Conservation (phyloP, 1,139 yeast species). For the Kluyveromyces marxianus region DNA sequence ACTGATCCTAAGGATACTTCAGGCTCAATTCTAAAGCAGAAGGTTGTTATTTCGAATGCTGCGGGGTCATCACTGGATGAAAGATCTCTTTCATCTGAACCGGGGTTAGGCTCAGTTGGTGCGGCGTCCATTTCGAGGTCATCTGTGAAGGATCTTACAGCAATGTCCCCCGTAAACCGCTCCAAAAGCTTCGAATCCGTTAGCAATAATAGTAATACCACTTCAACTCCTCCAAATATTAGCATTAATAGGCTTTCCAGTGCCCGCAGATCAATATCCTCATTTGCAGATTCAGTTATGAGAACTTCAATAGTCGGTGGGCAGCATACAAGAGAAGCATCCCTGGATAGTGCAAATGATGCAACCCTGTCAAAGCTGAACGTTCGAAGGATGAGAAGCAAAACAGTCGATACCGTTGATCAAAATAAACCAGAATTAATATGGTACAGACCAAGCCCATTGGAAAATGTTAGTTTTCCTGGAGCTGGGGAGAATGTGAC, state of each 20-base stretch:
- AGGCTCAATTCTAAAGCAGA: background rate
- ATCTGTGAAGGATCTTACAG: background rate
- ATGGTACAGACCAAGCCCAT: conserved; percentile 1
- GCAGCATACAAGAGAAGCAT: background rate
- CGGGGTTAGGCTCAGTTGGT: background rate
- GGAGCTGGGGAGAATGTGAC: background rate
- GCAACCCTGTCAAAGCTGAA: background rate
- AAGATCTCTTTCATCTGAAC: background rate
- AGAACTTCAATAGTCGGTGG: background rate
- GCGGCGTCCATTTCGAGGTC: background rate
- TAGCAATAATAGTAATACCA: background rate
- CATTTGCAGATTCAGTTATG: background rate
- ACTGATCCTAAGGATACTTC: background rate
- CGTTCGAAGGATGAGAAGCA: conserved; percentile 20
- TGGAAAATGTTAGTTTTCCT: background rate
- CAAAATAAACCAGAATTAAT: background rate
- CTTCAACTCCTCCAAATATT: no score
- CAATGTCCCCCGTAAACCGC: background rate
- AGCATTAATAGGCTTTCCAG: no score
- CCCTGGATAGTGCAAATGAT: background rate
- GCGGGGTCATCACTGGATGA: background rate
- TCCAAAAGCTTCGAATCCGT: background rate
- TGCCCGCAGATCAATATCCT: background rate
- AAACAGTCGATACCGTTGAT: conserved; percentile 26
- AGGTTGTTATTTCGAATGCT: background rate